These are phyloP conservation scores for Ceratobasidium sp. DNA, from an alignment of 1,284 basidiomycete genomes.

Conservation along the genomic window DNA sequence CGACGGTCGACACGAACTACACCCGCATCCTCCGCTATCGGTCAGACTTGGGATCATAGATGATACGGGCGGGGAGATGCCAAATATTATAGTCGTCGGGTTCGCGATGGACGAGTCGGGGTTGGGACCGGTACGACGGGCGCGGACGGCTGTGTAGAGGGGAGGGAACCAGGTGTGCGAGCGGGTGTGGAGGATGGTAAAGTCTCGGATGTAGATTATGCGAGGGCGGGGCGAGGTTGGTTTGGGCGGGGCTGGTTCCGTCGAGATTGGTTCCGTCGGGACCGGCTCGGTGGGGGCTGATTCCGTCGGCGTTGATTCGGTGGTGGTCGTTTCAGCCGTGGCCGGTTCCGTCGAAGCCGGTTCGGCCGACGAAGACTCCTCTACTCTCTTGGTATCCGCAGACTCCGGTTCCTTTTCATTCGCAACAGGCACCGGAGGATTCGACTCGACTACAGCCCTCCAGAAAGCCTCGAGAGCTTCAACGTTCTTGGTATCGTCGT, in stretches of 20 bases:
- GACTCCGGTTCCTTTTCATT: no score
- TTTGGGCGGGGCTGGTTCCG: neutral
- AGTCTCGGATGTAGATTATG: slow-evolving; percentile 87
- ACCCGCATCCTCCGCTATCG: slow-evolving; percentile 3
- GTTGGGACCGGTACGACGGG: slow-evolving; percentile 70
- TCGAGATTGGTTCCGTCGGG: neutral
- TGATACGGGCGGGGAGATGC: slow-evolving; percentile 64
- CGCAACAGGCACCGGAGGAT: slow-evolving; percentile 61
- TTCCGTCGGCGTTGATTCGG: neutral
- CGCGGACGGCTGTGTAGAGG: slow-evolving; percentile 79
- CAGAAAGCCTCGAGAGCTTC: no score
- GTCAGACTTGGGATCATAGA: neutral
- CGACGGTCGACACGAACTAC: slow-evolving; percentile 8
- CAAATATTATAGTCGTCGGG: slow-evolving; percentile 85
- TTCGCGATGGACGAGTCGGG: slow-evolving; percentile 63
- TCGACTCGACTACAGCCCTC: no score
- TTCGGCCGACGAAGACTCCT: no score
- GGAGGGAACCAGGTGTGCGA: slow-evolving; percentile 84
- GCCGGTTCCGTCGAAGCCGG: neutral
- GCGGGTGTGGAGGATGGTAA: slow-evolving; percentile 77
- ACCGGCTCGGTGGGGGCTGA: slow-evolving; percentile 1
- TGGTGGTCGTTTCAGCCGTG: neutral
- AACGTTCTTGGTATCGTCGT: no score
- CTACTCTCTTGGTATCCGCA: no score
- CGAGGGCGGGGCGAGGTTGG: slow-evolving; percentile 64